phyloP scores from a whole-genome alignment of 352 stramenopile genomes.

The Blastocystis sp. region DNA sequence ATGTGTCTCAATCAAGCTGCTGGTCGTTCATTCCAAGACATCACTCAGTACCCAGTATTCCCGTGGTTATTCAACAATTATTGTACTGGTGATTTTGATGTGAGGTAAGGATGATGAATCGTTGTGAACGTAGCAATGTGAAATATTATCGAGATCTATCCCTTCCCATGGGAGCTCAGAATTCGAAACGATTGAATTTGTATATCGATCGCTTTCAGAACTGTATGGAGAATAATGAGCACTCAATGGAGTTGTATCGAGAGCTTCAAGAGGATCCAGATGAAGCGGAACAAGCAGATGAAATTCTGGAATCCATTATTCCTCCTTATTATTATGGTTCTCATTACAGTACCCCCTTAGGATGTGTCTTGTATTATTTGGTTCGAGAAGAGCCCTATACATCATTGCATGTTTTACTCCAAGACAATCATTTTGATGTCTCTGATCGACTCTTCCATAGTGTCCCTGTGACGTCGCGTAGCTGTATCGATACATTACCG shows the following conservation, averaged over 20 bases:
- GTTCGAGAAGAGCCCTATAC: conserved; percentile 93
- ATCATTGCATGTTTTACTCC: conserved; percentile 85
- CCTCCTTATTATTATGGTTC: conserved; percentile 84
- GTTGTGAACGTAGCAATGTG: conserved; percentile 72
- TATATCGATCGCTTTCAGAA: conserved; percentile 76
- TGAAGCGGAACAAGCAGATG: conserved; percentile 85
- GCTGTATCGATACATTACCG: conserved; percentile 86
- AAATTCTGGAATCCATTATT: conserved; percentile 75
- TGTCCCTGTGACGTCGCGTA: conserved; percentile 87
- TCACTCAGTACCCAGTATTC: conserved; percentile 94
- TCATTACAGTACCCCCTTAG: conserved; percentile 92
- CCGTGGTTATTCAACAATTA: conserved; percentile 94
- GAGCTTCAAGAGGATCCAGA: conserved; percentile 71
- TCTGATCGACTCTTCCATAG: conserved; percentile 92
- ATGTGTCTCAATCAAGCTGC: conserved; percentile 89
- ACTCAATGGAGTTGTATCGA: conserved; percentile 68
- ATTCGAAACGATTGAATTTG: conserved; percentile 76
- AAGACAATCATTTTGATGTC: conserved; percentile 94
- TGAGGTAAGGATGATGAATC: not conserved
- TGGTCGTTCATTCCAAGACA: conserved; percentile 90
- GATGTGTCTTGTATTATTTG: conserved; percentile 93
- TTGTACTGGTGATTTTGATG: conserved; percentile 83
- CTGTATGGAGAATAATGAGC: conserved; percentile 68
- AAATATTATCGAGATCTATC: conserved; percentile 86
- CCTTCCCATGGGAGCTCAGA: conserved; percentile 92